Percentiles rank a stretch among this genome's conserved stretches.
phyloP scores from a whole-genome alignment of 345 rosid species.

The Acer negundo region DNA sequence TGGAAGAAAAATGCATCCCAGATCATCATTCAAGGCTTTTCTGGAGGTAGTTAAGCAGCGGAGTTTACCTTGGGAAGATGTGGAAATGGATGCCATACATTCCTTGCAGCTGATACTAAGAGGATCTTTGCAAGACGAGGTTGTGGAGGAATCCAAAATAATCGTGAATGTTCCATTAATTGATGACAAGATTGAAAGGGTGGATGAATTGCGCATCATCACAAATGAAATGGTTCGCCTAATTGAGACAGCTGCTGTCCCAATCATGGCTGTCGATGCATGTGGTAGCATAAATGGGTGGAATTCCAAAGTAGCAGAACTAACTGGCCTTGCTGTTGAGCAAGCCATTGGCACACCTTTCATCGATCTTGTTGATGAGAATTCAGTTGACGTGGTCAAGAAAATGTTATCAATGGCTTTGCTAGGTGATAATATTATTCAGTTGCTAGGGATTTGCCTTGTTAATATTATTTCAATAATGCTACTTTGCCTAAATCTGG shows the following conservation, averaged over 20 bases:
- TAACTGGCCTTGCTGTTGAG: conserved; percentile 70
- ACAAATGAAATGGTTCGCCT: conserved; percentile 84
- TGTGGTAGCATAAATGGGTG: conserved; percentile 73
- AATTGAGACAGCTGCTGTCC: conserved; percentile 86
- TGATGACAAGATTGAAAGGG: conserved; percentile 54
- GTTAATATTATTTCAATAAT: too few species aligned
- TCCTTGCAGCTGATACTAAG: conserved; percentile 81
- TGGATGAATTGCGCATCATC: conserved; percentile 56
- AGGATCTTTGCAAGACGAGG: conserved; percentile 64
- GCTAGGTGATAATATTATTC: conserved; percentile 49
- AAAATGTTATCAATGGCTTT: conserved; percentile 54
- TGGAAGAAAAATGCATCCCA: conserved; percentile 81
- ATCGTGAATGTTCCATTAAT: conserved; percentile 45
- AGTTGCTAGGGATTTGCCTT: too few species aligned
- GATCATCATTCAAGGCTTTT: conserved; percentile 88
- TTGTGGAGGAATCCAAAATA: conserved; percentile 45
- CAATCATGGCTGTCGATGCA: conserved; percentile 77
- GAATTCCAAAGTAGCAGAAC: conserved; percentile 78
- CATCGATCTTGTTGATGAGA: conserved; percentile 53
- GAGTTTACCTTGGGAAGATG: conserved; percentile 78
- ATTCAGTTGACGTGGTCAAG: conserved; percentile 41
- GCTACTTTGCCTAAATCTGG: too few species aligned
- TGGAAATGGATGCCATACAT: conserved; percentile 88
- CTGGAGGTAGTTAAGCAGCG: conserved; percentile 73
- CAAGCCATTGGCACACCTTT: conserved; percentile 70